Percentiles rank a stretch among this genome's conserved stretches.
phyloP scores from a whole-genome alignment of 2,329 filamentous ascomycete species.

The Fusarium brachygibbosum region DNA sequence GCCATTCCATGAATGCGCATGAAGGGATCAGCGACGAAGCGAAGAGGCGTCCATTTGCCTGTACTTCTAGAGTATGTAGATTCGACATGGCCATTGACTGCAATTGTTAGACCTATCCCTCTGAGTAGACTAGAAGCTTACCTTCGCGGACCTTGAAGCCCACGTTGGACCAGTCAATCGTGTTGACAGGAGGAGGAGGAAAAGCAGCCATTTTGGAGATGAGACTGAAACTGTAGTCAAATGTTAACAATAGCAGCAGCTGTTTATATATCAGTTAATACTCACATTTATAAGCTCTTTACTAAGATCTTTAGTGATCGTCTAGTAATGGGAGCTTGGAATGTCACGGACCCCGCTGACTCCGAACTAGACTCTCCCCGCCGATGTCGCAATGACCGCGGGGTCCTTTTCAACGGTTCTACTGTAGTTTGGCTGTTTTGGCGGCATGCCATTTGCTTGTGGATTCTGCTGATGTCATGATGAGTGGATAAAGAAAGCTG shows the following conservation, averaged over 20 bases:
- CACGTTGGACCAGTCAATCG: slow-evolving; percentile 93
- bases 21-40: slow-evolving; percentile 85
- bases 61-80: slow-evolving; percentile 82
- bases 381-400: slow-evolving; percentile 46
- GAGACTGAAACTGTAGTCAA: neutral
- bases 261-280: slow-evolving; percentile 2
- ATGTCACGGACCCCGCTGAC: slow-evolving; percentile 10
- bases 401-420: slow-evolving; percentile 28
- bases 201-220: slow-evolving; percentile 67
- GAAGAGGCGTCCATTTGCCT: slow-evolving; percentile 81
- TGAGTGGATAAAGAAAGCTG: neutral
- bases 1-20: slow-evolving; percentile 95
- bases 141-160: slow-evolving; percentile 94
- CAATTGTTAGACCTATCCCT: neutral
- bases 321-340: slow-evolving; percentile 2
- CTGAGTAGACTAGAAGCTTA: slow-evolving; percentile 52
- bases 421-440: slow-evolving; percentile 21
- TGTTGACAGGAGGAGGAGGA: slow-evolving; percentile 81
- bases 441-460: slow-evolving; percentile 35
- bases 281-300: slow-evolving; percentile 32
- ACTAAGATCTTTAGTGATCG: neutral
- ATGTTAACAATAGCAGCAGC: slow-evolving; percentile 4
- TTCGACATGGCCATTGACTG: slow-evolving; percentile 95
- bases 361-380: slow-evolving; percentile 23
- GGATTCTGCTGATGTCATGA: slow-evolving; percentile 37